Base-by-base conservation (phyloP, 2,329 filamentous ascomycete genomes). In the Paecilomyces variotii region DNA sequence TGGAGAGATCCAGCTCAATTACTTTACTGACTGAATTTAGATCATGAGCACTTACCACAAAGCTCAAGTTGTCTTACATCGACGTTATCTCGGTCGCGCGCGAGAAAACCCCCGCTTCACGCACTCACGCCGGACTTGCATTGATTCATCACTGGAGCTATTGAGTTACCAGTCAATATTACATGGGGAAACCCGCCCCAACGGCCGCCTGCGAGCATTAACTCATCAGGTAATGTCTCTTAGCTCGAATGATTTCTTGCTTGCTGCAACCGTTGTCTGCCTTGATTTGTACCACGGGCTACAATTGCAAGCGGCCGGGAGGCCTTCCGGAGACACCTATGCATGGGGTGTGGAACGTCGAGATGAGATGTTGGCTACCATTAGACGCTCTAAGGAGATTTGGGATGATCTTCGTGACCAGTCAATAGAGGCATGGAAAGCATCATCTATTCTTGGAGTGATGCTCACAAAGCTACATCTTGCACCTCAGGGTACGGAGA, bases 341-440 rank as follows among this genome's bases (percentile, higher is more conserved):
- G 79, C 76, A 12, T 84, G 80, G 62, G 78, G 73, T 54, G 72
- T 70, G 28, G 79, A 78, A 58, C 71, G 74, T 11, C 83, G 88
- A 9, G 80, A 84, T 30, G 88, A 89, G 64, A 95, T 97, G 89
- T 80, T 94, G 30, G 75, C 79, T 25, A 84, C 86, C 0, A 82
- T 97, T 2, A 87, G 92, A 68, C 82, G 82, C 19, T 89, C 89
- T 7, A 83, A 84, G 53, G 79, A 82, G 19, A 94, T 97, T 58
- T 97, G 92, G 91, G 86, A 88, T 54, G 85, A 84, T 9, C 79
- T 91, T 10, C 84, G 86, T 2, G 87, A 94, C 57, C 81, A 86
- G 26, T 94, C 89, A 0, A 88, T 97, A 76, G 93, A 97, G 65
- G 91, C 92, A 0, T 92, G 87, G 77, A 97, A 97, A 76, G 93